Percentiles rank a stretch among this genome's conserved stretches.
Conservation (phyloP, 164 flowering plant species). For the Chimonanthus praecox region DNA sequence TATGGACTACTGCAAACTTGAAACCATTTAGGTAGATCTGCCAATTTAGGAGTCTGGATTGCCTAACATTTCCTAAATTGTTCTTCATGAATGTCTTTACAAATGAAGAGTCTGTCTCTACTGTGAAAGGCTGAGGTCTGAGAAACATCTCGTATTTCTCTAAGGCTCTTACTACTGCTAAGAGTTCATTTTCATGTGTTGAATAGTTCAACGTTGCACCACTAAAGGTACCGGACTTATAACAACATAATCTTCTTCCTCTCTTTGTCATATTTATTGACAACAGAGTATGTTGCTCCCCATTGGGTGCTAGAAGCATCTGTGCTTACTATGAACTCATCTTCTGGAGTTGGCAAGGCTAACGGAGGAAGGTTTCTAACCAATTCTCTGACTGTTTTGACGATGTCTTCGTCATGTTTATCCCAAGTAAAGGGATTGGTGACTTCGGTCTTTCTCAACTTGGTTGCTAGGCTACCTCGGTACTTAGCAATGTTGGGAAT, state of each 20-base stretch:
- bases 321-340: slow-evolving; percentile 6
- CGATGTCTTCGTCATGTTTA: background rate
- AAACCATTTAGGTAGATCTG: background rate
- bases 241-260: background rate
- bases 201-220: background rate
- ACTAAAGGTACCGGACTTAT: background rate
- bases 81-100: background rate
- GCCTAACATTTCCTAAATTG: background rate
- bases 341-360: no score
- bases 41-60: background rate
- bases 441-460: background rate
- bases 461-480: background rate
- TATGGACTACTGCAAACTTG: background rate
- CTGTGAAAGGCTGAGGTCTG: background rate
- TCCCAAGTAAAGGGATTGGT: background rate
- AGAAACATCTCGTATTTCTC: background rate
- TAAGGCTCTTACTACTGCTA: background rate
- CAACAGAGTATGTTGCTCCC: background rate
- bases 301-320: slow-evolving; percentile 4
- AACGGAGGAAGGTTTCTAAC: no score
- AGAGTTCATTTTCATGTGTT: slow-evolving; percentile 3
- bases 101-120: background rate
- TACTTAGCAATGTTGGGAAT: background rate
- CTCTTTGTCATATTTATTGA: background rate
- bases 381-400: no score